phyloP scores from a whole-genome alignment of 805 yeast genomes.

The Cyberlindnera amylophila region DNA sequence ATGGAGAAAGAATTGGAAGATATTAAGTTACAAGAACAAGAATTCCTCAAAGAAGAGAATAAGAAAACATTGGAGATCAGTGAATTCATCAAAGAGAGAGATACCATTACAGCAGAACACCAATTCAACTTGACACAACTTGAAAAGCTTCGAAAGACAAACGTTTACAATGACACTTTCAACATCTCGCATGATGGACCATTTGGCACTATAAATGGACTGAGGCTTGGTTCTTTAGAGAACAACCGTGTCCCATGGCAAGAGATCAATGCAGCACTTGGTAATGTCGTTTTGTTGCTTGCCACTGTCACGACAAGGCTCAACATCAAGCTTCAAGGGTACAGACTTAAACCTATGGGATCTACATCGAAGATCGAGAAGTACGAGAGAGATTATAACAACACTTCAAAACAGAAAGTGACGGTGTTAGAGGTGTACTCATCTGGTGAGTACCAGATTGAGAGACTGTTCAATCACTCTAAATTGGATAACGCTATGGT shows the following conservation, averaged over 20 bases:
- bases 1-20: conserved; percentile 46
- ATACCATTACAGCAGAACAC: conserved; percentile 59
- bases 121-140: conserved; percentile 60
- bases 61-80: conserved; percentile 48
- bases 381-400: conserved; percentile 34
- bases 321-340: conserved; percentile 51
- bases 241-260: conserved; percentile 74
- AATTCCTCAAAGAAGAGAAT: conserved; percentile 50
- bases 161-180: conserved; percentile 81
- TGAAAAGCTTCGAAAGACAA: conserved; percentile 67
- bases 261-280: conserved; percentile 88
- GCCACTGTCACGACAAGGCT: conserved; percentile 60
- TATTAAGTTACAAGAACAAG: conserved; percentile 45
- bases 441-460: conserved; percentile 68
- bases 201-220: conserved; percentile 84
- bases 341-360: conserved; percentile 76
- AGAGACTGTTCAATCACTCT: conserved; percentile 68
- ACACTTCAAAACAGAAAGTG: conserved; percentile 32
- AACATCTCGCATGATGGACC: conserved; percentile 79
- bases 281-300: conserved; percentile 71
- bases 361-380: conserved; percentile 76
- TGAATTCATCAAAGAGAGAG: conserved; percentile 50
- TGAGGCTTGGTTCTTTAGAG: conserved; percentile 69
- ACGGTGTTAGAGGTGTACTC: conserved; percentile 47
- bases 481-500: conserved; percentile 79